Percentiles rank a stretch among this genome's conserved stretches.
Conservation (phyloP, 805 yeast genomes). For the Candida ficus region DNA sequence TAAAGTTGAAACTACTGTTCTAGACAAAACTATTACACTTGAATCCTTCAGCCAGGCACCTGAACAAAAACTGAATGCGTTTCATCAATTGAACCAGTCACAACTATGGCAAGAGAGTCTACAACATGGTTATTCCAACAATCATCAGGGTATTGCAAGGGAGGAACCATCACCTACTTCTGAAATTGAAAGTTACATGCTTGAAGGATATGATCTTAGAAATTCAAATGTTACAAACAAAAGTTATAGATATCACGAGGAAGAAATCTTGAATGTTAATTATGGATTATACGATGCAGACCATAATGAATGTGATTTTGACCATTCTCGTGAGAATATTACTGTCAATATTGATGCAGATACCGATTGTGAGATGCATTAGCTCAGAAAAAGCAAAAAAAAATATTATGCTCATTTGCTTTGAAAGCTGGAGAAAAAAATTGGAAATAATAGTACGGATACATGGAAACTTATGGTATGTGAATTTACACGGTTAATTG, state of each 20-base stretch:
- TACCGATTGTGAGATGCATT: conserved; percentile 20
- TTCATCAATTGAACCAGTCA: no score
- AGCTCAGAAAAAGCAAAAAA: background rate
- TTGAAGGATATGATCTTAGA: conserved; percentile 23
- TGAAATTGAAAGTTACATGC: conserved; percentile 24
- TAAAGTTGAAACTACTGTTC: conserved; percentile 14
- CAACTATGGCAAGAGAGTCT: background rate
- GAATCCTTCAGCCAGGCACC: conserved; percentile 8
- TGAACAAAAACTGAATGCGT: no score
- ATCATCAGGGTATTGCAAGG: no score
- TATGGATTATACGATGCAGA: conserved; percentile 23
- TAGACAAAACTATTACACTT: conserved; percentile 15
- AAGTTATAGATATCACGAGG: conserved; percentile 21
- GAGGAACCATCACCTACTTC: conserved; percentile 18
- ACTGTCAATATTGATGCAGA: conserved; percentile 8
- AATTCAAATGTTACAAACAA: conserved; percentile 9
- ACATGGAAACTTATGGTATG: no score
- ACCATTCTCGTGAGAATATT: conserved; percentile 4
- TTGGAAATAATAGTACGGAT: no score
- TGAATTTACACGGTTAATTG: no score
- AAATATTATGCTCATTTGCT: background rate
- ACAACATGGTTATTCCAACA: background rate
- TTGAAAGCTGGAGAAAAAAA: no score
- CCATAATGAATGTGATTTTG: conserved; percentile 17
- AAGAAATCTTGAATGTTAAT: conserved; percentile 22